These are phyloP conservation scores for Apiotrichum brassicae DNA, from an alignment of 1,284 basidiomycete species.

Conservation along the genomic window DNA sequence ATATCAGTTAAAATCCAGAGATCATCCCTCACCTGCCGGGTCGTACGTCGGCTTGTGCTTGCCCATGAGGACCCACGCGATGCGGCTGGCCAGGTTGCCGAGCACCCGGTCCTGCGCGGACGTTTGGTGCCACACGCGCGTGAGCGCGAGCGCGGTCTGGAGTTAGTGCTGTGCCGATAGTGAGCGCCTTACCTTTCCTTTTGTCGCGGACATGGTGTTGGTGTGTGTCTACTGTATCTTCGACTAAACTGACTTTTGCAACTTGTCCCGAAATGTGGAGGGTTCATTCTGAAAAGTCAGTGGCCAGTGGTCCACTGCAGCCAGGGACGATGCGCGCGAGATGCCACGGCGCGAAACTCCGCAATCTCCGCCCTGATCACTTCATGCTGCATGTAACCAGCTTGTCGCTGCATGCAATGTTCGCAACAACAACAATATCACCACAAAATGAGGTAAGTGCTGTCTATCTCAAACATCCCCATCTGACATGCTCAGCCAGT, in stretches of 20 bases:
- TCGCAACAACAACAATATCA: neutral
- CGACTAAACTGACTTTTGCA: too few species aligned
- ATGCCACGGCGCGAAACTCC: slow-evolving; percentile 1
- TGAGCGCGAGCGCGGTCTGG: slow-evolving; percentile 87
- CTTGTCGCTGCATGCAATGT: too few species aligned
- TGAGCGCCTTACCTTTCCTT: slow-evolving; percentile 29
- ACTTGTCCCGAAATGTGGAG: too few species aligned
- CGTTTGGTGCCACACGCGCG: slow-evolving; percentile 91
- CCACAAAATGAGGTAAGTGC: slow-evolving; percentile 4
- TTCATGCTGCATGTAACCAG: too few species aligned
- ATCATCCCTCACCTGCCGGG: slow-evolving; percentile 62
- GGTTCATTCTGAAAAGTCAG: too few species aligned
- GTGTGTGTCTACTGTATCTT: too few species aligned
- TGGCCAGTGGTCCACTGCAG: too few species aligned
- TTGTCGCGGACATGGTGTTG: slow-evolving; percentile 23
- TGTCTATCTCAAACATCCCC: neutral
- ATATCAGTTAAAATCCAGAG: too few species aligned
- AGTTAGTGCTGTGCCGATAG: too few species aligned
- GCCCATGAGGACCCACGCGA: slow-evolving; percentile 94
- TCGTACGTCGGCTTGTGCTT: slow-evolving; percentile 99
- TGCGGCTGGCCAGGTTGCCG: slow-evolving; percentile 86
- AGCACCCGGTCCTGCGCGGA: slow-evolving; percentile 83
- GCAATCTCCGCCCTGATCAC: slow-evolving; percentile 6
- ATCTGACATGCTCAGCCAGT: slow-evolving; percentile 62
- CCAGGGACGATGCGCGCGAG: too few species aligned